Evolutionary conservation across 2,329 filamentous ascomycete genomes (phyloP).

Genomic region (Trichoderma koningiopsis): DNA sequence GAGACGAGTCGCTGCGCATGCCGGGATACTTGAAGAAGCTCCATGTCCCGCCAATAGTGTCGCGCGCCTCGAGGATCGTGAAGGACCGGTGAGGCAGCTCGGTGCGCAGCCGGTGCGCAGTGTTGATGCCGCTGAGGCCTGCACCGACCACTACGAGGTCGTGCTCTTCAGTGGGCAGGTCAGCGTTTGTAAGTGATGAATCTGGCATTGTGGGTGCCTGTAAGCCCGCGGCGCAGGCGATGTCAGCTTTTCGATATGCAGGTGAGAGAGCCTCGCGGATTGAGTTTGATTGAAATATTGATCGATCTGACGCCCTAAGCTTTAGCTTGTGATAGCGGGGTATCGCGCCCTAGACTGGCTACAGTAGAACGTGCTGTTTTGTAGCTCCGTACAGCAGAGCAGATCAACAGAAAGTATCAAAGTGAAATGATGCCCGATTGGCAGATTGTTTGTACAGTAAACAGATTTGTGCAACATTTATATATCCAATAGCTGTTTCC

Average conservation of each 20-base stretch:
- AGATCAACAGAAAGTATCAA: not conserved
- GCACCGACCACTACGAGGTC: constrained; percentile 71
- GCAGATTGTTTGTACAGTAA: not conserved
- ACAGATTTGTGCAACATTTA: not conserved
- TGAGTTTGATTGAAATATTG: not conserved
- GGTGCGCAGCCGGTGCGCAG: constrained; percentile 66
- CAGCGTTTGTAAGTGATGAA: not conserved
- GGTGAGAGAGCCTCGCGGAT: not conserved
- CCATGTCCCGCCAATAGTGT: constrained; percentile 75
- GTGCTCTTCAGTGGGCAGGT: constrained; percentile 26
- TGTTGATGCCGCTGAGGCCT: constrained; percentile 75
- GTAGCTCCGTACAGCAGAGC: not conserved
- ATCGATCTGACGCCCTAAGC: not conserved
- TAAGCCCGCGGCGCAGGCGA: not conserved
- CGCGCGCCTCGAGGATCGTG: constrained; percentile 67
- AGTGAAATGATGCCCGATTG: not conserved
- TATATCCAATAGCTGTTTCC: not conserved
- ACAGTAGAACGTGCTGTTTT: not conserved
- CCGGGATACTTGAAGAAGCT: constrained; percentile 76
- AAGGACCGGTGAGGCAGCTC: constrained; percentile 59
- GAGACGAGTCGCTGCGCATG: constrained; percentile 66
- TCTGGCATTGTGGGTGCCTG: not conserved
- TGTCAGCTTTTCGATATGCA: not conserved
- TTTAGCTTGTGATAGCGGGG: not conserved
- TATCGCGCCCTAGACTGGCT: not conserved